phyloP scores from a whole-genome alignment of 257 asterid species.

The Solanum ahanhuiri region DNA sequence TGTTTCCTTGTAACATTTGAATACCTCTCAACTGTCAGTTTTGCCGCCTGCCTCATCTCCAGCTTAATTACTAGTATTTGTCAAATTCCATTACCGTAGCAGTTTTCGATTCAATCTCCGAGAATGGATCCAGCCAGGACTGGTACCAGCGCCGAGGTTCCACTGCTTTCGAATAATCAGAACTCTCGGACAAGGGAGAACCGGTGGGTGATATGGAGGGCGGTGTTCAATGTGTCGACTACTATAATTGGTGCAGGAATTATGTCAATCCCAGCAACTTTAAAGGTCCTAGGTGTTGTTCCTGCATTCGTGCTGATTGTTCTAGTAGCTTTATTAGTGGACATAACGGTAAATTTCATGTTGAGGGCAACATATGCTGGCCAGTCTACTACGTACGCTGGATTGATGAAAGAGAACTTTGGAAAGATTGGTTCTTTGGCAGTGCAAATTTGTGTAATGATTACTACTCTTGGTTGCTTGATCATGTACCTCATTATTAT shows the following conservation, averaged over 20 bases:
- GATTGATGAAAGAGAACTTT: not conserved
- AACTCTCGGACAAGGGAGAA: conserved; percentile 2
- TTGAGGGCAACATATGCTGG: conserved; percentile 23
- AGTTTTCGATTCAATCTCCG: not conserved
- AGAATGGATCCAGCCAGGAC: conserved; percentile 44
- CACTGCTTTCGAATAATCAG: conserved; percentile 38
- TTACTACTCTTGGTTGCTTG: not conserved
- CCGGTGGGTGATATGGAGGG: conserved; percentile 44
- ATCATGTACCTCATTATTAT: conserved; percentile 3
- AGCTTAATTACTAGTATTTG: not conserved
- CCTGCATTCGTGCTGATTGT: not conserved
- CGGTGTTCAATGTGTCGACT: conserved; percentile 85
- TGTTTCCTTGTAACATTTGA: not conserved
- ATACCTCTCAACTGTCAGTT: not conserved
- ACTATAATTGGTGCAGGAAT: conserved; percentile 92
- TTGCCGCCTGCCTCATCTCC: not conserved
- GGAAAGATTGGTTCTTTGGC: not conserved
- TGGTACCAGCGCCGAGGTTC: conserved; percentile 37
- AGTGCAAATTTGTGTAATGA: not conserved
- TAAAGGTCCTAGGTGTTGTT: conserved; percentile 58
- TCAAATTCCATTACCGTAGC: not conserved
- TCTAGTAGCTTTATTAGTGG: not conserved
- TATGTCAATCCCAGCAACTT: conserved; percentile 95
- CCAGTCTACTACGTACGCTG: conserved; percentile 47
- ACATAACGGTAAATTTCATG: conserved; percentile 1